These are phyloP conservation scores for Tilletia indica DNA, from an alignment of 1,284 basidiomycete genomes.

Conservation along the genomic window DNA sequence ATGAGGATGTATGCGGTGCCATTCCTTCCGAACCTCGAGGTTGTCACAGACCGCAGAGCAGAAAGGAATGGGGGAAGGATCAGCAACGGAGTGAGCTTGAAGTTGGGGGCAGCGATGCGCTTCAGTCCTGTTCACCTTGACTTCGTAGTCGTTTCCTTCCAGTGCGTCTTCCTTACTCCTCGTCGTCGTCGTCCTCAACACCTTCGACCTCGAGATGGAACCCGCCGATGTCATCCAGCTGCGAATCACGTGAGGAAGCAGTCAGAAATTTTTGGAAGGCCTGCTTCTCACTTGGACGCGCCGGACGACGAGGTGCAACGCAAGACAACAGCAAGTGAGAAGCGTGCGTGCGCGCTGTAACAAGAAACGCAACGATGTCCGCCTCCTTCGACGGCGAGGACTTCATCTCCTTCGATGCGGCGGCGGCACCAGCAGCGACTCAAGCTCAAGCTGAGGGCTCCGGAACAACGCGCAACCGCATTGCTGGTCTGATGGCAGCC, in stretches of 20 bases:
- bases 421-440: not conserved
- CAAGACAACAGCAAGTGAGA: not conserved
- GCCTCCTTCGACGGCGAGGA: conserved; percentile 11
- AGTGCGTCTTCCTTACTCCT: not conserved
- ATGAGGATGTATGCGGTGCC: not conserved
- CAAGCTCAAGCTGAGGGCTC: not conserved
- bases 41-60: not conserved
- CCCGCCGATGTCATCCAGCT: not conserved
- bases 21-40: not conserved
- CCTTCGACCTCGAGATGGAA: not conserved
- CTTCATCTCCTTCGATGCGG: conserved; percentile 16
- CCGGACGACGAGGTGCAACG: not conserved
- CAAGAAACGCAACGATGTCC: not conserved
- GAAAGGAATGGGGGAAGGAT: not conserved
- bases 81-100: too few species aligned
- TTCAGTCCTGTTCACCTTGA: not conserved
- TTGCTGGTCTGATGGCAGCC: not conserved
- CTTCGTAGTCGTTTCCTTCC: not conserved
- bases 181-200: not conserved
- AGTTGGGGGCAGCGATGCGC: too few species aligned
- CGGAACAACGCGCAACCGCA: conserved; percentile 10
- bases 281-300: not conserved
- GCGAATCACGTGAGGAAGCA: conserved; percentile 6
- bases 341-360: not conserved
- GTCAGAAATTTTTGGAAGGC: not conserved